phyloP scores from a whole-genome alignment of 1,139 yeast genomes.

The Geotrichum cucujoidarum region DNA sequence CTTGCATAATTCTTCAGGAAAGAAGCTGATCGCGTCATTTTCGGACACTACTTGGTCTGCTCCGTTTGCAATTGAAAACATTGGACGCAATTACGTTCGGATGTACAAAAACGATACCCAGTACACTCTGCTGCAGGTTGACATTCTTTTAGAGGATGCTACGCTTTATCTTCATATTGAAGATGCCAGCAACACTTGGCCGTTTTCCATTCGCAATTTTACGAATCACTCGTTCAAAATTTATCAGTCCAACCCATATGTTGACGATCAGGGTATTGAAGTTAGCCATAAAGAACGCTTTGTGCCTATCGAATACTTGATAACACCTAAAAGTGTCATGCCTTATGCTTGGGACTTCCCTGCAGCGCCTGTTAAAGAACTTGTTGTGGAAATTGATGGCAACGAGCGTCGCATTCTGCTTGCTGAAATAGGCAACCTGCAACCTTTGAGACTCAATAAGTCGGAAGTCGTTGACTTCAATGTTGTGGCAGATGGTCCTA shows the following conservation, averaged over 20 bases:
- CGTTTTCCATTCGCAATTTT: conserved; percentile 82
- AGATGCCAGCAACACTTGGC: conserved; percentile 80
- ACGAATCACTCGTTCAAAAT: conserved; percentile 78
- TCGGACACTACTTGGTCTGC: conserved; percentile 71
- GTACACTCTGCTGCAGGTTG: conserved; percentile 62
- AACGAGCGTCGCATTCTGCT: conserved; percentile 73
- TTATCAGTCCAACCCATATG: conserved; percentile 78
- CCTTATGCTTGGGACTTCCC: conserved; percentile 98
- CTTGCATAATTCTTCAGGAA: conserved; percentile 44
- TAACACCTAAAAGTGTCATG: conserved; percentile 91
- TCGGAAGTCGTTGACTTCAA: conserved; percentile 66
- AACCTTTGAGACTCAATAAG: conserved; percentile 61
- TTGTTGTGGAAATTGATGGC: conserved; percentile 62
- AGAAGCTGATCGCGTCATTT: conserved; percentile 56
- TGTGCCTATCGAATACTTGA: conserved; percentile 57
- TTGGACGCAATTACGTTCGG: conserved; percentile 76
- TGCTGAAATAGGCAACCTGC: conserved; percentile 85
- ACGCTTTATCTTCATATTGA: conserved; percentile 71
- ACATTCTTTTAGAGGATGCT: conserved; percentile 69
- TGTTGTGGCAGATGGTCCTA: conserved; percentile 94
- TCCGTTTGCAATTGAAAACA: conserved; percentile 75
- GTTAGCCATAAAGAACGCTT: conserved; percentile 28
- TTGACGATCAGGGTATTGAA: conserved; percentile 65
- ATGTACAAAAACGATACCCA: conserved; percentile 58
- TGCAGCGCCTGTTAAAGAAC: conserved; percentile 76